Conservation (phyloP, 345 rosid species). For the Eucalyptus regnans region DNA sequence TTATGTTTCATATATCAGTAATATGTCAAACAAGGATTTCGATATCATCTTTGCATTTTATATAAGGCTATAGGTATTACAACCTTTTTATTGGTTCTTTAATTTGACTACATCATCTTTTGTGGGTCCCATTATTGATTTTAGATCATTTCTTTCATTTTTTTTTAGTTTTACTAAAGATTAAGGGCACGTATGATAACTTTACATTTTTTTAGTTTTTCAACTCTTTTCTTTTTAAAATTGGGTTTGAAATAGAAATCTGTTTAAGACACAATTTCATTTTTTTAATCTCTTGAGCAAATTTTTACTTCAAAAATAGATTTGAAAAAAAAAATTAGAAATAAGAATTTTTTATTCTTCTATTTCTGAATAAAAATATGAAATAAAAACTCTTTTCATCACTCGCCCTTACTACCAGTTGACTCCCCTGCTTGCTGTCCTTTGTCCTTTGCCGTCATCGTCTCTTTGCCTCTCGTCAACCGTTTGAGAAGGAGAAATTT, state of each 20-base stretch:
- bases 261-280: too few relatives aligned
- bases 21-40: neutral
- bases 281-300: too few relatives aligned
- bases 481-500: rapidly evolving
- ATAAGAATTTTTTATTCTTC: too few relatives aligned
- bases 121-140: neutral
- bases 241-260: too few relatives aligned
- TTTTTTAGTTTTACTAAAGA: neutral
- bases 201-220: too few relatives aligned
- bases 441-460: too few relatives aligned
- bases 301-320: too few relatives aligned
- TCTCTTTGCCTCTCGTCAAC: rapidly evolving
- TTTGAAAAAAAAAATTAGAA: too few relatives aligned
- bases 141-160: too few relatives aligned
- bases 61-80: neutral
- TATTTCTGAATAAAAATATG: too few relatives aligned
- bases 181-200: rapidly evolving
- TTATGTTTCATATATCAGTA: neutral
- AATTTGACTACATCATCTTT: neutral
- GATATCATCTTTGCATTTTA: neutral
- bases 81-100: neutral
- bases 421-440: rapidly evolving
- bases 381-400: too few relatives aligned
- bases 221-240: too few relatives aligned
- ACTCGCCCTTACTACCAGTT: rapidly evolving